A percentile compares a stretch with the other conserved stretches of the same genome.
Conservation (phyloP, 305 asterid species). For the Rubia tinctorum region DNA sequence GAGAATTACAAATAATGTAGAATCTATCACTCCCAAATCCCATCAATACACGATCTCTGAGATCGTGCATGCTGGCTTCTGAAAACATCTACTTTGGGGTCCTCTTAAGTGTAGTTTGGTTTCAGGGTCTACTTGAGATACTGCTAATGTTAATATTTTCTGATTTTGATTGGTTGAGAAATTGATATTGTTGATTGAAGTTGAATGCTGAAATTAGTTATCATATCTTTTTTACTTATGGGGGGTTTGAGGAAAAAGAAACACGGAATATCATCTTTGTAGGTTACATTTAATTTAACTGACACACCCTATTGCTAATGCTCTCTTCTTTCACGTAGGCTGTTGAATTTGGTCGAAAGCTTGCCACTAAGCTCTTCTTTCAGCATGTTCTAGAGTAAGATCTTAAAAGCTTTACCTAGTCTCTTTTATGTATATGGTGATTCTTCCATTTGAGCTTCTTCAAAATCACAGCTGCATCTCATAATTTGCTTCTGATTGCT, state of each 20-base stretch:
- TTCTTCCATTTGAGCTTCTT: slow-evolving; percentile 11
- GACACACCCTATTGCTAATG: neutral
- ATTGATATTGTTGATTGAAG: neutral
- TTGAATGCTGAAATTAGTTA: neutral
- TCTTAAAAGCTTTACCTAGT: slow-evolving; percentile 16
- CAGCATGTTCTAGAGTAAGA: slow-evolving; percentile 75
- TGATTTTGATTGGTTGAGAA: slow-evolving; percentile 4
- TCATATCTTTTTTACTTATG: neutral
- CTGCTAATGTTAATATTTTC: neutral
- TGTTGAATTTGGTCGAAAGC: slow-evolving; percentile 87
- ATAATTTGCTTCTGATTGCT: slow-evolving; percentile 15
- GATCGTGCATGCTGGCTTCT: neutral
- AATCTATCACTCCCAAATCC: neutral
- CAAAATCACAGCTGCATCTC: neutral
- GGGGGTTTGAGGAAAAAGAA: neutral
- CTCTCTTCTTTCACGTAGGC: slow-evolving; percentile 49
- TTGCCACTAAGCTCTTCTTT: slow-evolving; percentile 68
- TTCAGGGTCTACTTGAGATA: neutral
- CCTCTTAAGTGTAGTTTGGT: neutral
- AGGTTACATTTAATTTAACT: neutral
- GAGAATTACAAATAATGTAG: neutral
- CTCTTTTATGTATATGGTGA: neutral
- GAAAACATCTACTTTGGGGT: slow-evolving; percentile 3
- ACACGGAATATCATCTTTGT: neutral
- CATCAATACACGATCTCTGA: neutral